Percentiles rank a stretch among this genome's conserved stretches.
phyloP scores from a whole-genome alignment of 129 eudicot species.

The Flaveria brownii region DNA sequence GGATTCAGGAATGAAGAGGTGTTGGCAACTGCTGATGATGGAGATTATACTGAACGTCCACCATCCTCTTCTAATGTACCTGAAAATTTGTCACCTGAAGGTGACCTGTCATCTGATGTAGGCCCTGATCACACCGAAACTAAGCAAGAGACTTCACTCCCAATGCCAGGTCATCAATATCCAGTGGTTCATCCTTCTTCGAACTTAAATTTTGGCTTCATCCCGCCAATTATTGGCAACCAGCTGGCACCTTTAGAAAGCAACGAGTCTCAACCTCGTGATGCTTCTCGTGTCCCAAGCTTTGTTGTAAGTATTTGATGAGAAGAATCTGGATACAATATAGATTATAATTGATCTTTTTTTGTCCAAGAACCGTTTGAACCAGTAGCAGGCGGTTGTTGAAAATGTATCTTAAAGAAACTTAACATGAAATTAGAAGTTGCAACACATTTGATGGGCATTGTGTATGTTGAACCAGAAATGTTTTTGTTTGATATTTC shows the following conservation, averaged over 20 bases:
- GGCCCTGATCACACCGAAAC: constrained; percentile 49
- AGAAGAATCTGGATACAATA: background rate
- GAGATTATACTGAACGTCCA: constrained; percentile 39
- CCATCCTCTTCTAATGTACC: constrained; percentile 50
- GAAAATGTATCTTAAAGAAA: background rate
- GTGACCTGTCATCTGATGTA: constrained; percentile 49
- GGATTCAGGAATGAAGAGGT: constrained; percentile 53
- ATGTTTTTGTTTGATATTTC: background rate
- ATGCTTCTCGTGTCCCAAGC: constrained; percentile 64
- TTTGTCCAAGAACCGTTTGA: background rate
- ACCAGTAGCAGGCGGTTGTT: constrained; percentile 1
- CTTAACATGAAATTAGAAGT: background rate
- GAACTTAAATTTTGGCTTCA: constrained; percentile 51
- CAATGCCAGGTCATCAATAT: constrained; percentile 48
- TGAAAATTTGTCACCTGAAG: constrained; percentile 48
- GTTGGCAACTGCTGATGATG: constrained; percentile 41
- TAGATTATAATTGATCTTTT: constrained; percentile 6
- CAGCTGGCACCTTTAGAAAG: constrained; percentile 61
- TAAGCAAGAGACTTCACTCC: constrained; percentile 50
- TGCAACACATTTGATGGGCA: background rate
- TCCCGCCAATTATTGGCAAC: constrained; percentile 60
- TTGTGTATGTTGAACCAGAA: background rate
- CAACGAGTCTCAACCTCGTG: constrained; percentile 64
- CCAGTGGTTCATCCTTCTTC: constrained; percentile 57
- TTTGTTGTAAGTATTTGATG: constrained; percentile 66